Base-by-base conservation (phyloP, 2,329 filamentous ascomycete genomes). In the Aspergillus cejpii region DNA sequence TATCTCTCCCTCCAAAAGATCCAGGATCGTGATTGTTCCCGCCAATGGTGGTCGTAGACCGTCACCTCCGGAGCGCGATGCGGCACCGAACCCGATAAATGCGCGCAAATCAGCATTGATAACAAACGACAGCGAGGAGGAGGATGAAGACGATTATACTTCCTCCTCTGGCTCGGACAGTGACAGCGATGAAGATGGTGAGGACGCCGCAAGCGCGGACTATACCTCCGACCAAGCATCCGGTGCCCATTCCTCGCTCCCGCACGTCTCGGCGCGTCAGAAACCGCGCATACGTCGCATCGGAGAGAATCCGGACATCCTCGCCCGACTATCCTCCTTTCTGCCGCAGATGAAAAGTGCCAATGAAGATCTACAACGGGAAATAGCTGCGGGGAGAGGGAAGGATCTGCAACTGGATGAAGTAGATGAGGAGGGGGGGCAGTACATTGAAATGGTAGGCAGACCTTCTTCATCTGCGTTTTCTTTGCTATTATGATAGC, bases 371-470 rank as follows among this genome's bases (percentile, higher is more conserved):
- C 52, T 72, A 26, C 57, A 71, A 43, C 57, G 53, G 41, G 58
- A 67, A 26, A 65, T 71, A 48, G 61, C 61, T 17, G 61, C 62
- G 2, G 65, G 65, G 1, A 51, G 58, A 20, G 55, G 49, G 1
- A 54, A 55, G 10, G 61, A 66, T 41, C 38, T 63, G 20, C 50
- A 58, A 14, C 43, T 70, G 44, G 68, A 71, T 44, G 53, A 64
- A 27, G 62, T 58, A 19, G 52, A 59, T 21, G 64, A 64, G 6
- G 58, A 54, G 31, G 62, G 62, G 20, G 59, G 54, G 26, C 59
- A 62, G 41, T 71, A 71, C 50, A 69, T 71, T 46, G 68, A 71
- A 48, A 70, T 71, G 67, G 65, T 67, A 58, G 19, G 62, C 48
- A 34, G 8, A 23, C n/a, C 29, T 23, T 7, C 34, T 38, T 45